Conservation (phyloP, 805 yeast species). For the Kregervanrija delftensis region DNA sequence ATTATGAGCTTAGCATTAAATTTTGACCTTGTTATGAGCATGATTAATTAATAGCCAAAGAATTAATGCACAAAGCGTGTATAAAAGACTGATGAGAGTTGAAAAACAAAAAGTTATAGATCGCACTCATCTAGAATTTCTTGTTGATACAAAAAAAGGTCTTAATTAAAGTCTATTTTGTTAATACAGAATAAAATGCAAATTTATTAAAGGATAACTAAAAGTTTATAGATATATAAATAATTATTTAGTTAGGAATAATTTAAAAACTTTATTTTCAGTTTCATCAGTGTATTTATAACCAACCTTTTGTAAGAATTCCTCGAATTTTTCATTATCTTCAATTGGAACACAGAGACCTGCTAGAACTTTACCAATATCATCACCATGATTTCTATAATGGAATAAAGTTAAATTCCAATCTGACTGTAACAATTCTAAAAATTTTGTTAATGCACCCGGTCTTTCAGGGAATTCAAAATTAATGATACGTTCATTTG, state of each 20-base stretch:
- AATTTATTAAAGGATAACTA: background rate
- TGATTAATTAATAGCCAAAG: too few relatives aligned
- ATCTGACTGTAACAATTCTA: conserved; percentile 58
- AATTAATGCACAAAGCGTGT: too few relatives aligned
- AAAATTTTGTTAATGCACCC: conserved; percentile 81
- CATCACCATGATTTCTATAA: conserved; percentile 95
- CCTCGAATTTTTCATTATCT: conserved; percentile 56
- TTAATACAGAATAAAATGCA: background rate
- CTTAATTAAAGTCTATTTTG: too few relatives aligned
- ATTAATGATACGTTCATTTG: conserved; percentile 69
- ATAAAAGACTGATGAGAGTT: too few relatives aligned
- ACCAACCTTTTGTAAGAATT: conserved; percentile 64
- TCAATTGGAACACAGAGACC: conserved; percentile 81
- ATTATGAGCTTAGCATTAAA: too few relatives aligned
- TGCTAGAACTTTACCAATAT: conserved; percentile 85
- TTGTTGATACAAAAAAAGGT: too few relatives aligned
- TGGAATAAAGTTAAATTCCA: conserved; percentile 96
- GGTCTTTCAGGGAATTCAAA: conserved; percentile 98
- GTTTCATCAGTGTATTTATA: conserved; percentile 78
- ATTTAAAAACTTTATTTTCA: conserved; percentile 76
- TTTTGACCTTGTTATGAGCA: too few relatives aligned
- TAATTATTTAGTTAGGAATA: conserved; percentile 41
- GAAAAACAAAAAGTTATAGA: too few relatives aligned
- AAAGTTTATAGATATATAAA: too few relatives aligned
- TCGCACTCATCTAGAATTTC: too few relatives aligned